Base-by-base conservation (phyloP, 2,329 filamentous ascomycete genomes). In the Fusarium agapanthi region DNA sequence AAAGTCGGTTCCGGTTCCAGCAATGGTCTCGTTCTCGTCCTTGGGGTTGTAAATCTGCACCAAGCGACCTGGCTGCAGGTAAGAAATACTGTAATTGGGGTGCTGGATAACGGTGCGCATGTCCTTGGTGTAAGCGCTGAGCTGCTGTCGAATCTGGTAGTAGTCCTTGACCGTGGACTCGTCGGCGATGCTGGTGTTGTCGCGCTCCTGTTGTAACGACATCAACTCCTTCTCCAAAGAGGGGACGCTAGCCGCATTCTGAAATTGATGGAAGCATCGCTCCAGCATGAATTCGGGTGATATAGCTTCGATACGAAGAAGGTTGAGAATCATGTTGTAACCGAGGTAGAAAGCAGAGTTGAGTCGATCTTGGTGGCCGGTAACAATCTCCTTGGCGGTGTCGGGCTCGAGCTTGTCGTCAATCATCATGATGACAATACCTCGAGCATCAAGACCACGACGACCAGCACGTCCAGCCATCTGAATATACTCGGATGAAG, bases 351-450 rank as follows among this genome's bases (percentile, higher is more conserved):
- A 99, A 4, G 96, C 96, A 7, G 96, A 98, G 83, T 98, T 98
- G 35, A 99, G 90, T 75, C 95, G 95, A 82, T 99, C 97, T 81
- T 99, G 96, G 79, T 98, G 93, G 75, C 96, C 96, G 59, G 96
- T 94, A 18, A 99, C 96, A 76, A 99, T 98, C 72, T 93, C 92
- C 83, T 97, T 97, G 45, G 96, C 95, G n/a, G 92, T 91, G 5
- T 94, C 91, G 3, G 96, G 96, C 78, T 99, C 96, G 85, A 99
- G 95, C 84, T 96, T 94, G 81, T 97, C 93, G 79, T 97, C 93
- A 70, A 99, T 93, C 95, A 99, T 98, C 94, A 99, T 98, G 81
- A 99, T 98, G 75, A 99, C 96, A 76, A 98, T 97, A 88, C 96
- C 96, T 74, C 96, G 93, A 71, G 98, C 95, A 84, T 99, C 96